Percentiles rank a stretch among this genome's conserved stretches.
Evolutionary conservation across 169 alveolate genomes (phyloP).

Genomic region (Plasmodium relictum): DNA sequence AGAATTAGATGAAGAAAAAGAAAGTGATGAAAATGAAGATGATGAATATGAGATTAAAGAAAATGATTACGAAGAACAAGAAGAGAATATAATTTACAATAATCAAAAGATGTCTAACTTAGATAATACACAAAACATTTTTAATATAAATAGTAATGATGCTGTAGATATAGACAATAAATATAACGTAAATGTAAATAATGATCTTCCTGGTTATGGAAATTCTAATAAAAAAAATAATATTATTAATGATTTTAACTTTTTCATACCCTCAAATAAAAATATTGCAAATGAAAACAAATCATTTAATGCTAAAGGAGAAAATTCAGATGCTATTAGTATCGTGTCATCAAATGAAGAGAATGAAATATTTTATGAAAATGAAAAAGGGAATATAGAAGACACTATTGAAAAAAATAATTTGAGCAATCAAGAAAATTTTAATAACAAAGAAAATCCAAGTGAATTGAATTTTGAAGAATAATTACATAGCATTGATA

Average conservation of each 20-base stretch:
- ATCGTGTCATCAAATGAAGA: constrained; percentile 45
- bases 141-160: background rate
- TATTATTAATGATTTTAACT: background rate
- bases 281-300: background rate
- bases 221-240: background rate
- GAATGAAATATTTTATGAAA: background rate
- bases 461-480: constrained; percentile 2
- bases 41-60: background rate
- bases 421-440: background rate
- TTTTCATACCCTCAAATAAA: background rate
- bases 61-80: background rate
- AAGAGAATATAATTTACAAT: background rate
- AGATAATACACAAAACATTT: too few species aligned
- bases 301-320: background rate
- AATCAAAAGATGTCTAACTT: background rate
- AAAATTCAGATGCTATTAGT: constrained; percentile 14
- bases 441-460: background rate
- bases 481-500: background rate
- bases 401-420: background rate
- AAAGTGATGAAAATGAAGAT: background rate
- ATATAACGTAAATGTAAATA: background rate
- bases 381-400: background rate
- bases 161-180: background rate
- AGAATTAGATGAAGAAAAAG: constrained; percentile 5
- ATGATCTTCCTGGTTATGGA: background rate